Percentiles rank a stretch among this genome's conserved stretches.
Evolutionary conservation across 2,329 filamentous ascomycete species (phyloP).

Genomic region (Neoscytalidium dimidiatum): DNA sequence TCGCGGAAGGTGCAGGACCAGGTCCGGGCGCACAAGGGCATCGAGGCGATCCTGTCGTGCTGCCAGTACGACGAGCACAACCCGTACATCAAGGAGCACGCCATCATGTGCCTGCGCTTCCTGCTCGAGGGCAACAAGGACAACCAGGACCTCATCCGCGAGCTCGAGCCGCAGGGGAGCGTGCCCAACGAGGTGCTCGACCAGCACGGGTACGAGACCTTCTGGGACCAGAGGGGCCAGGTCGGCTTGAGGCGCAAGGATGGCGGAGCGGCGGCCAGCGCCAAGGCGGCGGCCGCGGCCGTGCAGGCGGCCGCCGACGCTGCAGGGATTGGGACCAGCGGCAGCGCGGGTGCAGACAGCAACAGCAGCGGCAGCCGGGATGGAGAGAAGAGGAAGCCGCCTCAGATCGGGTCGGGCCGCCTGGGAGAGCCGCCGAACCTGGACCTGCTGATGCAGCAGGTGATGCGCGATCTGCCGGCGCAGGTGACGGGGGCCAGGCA

Average conservation of each 20-base stretch:
- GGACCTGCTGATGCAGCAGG: slow-evolving; percentile 47
- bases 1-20: slow-evolving; percentile 83
- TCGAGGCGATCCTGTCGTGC: slow-evolving; percentile 85
- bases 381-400: slow-evolving; percentile 23
- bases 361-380: slow-evolving; percentile 16
- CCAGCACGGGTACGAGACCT: slow-evolving; percentile 52
- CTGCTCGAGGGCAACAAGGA: slow-evolving; percentile 73
- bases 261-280: slow-evolving; percentile 16
- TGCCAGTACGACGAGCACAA: slow-evolving; percentile 92
- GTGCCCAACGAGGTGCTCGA: slow-evolving; percentile 52
- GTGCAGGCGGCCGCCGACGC: slow-evolving; percentile 30
- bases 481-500: slow-evolving; percentile 37
- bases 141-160: slow-evolving; percentile 70
- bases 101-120: slow-evolving; percentile 54
- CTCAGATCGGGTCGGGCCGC: slow-evolving; percentile 28
- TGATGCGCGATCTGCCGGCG: slow-evolving; percentile 47
- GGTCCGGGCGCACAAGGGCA: slow-evolving; percentile 80
- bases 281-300: slow-evolving; percentile 24
- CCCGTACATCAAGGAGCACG: slow-evolving; percentile 85
- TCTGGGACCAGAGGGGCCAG: slow-evolving; percentile 51
- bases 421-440: slow-evolving; percentile 46
- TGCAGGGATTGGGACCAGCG: slow-evolving; percentile 23
- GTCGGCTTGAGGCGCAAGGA: slow-evolving; percentile 50
- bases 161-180: slow-evolving; percentile 49
- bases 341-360: slow-evolving; percentile 6